Conservation (phyloP, 2,329 filamentous ascomycete genomes). For the Macrophomina tecta region DNA sequence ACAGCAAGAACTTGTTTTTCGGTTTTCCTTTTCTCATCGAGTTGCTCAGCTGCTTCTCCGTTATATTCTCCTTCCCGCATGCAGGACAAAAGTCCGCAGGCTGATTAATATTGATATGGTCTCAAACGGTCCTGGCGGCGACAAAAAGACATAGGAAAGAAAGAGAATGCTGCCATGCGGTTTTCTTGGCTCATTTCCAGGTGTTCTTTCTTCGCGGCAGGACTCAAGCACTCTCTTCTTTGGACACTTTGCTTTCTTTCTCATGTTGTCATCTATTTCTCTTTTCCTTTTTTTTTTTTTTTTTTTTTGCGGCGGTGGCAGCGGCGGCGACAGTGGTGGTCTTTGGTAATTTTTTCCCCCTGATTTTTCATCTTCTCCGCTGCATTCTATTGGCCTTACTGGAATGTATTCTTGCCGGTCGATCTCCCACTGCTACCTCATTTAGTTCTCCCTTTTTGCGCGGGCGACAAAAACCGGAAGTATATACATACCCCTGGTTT, state of each 20-base stretch:
- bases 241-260: background rate
- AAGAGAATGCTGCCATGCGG: conserved; percentile 10
- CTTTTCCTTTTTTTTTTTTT: background rate
- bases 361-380: background rate
- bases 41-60: background rate
- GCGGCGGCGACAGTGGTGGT: too few relatives aligned
- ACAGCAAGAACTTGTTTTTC: conserved; percentile 11
- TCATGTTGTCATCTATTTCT: background rate
- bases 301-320: background rate
- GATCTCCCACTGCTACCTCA: background rate
- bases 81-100: conserved; percentile 5
- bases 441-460: conserved; percentile 9
- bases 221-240: conserved; percentile 13
- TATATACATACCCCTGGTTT: background rate
- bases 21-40: background rate
- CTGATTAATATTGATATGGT: background rate
- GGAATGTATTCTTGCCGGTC: conserved; percentile 6
- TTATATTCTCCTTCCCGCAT: background rate
- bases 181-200: conserved; percentile 2
- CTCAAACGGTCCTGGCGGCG: conserved; percentile 6
- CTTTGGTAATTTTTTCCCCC: too few relatives aligned
- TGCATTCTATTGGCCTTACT: conserved; percentile 4
- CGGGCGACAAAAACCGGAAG: conserved; percentile 20
- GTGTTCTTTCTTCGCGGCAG: background rate
- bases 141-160: conserved; percentile 9